Conservation (phyloP, 306 rosid species). For the Canavalia gladiata region DNA sequence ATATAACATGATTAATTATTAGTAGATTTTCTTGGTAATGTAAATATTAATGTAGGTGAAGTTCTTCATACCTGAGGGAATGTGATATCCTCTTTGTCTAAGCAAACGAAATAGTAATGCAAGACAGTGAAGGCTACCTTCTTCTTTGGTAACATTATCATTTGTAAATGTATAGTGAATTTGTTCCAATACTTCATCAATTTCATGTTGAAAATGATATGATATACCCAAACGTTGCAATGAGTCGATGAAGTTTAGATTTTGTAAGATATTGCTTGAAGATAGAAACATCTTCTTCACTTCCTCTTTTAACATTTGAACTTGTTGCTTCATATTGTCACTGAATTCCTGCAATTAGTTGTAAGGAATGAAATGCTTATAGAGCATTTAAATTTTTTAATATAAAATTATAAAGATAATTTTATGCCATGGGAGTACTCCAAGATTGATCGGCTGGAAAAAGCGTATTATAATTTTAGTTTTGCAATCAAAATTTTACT, state of each 20-base stretch:
- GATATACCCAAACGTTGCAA: slow-evolving; percentile 48
- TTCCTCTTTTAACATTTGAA: slow-evolving; percentile 41
- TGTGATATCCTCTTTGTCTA: slow-evolving; percentile 47
- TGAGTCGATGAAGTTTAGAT: slow-evolving; percentile 40
- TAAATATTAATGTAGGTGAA: background rate
- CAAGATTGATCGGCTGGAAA: background rate
- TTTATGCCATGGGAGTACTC: background rate
- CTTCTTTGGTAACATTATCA: background rate
- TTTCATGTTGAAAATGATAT: slow-evolving; percentile 46
- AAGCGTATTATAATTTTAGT: too few relatives aligned
- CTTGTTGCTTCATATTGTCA: slow-evolving; percentile 4
- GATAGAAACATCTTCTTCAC: slow-evolving; percentile 46
- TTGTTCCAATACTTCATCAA: slow-evolving; percentile 35
- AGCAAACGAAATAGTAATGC: slow-evolving; percentile 61
- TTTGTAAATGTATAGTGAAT: background rate
- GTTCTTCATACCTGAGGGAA: slow-evolving; percentile 39
- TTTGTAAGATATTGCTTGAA: background rate
- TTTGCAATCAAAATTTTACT: too few relatives aligned
- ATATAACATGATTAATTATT: background rate
- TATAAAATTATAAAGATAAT: background rate
- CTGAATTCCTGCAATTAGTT: slow-evolving; percentile 17
- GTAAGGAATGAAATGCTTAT: background rate
- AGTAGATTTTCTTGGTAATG: background rate
- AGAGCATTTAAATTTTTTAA: background rate
- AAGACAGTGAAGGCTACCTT: slow-evolving; percentile 37